Evolutionary conservation across 140 eudicot species (phyloP).

Genomic region (Oenanthe javanica): DNA sequence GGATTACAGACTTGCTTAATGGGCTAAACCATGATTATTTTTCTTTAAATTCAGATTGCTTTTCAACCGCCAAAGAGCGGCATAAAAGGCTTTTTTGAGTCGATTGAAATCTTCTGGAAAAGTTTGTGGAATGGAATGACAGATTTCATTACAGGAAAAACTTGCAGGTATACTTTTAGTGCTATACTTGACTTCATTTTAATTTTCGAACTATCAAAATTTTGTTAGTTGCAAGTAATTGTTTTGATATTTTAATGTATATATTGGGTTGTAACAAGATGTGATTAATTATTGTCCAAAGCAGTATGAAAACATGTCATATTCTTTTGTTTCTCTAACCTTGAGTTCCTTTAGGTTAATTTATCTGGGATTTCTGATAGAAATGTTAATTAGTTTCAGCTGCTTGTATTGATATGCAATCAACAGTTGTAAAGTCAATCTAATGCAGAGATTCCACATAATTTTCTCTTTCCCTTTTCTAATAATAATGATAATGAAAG

Average conservation of each 20-base stretch:
- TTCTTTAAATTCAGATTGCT: constrained; percentile 40
- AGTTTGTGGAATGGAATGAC: constrained; percentile 51
- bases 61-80: constrained; percentile 58
- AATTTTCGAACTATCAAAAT: background rate
- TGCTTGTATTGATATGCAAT: background rate
- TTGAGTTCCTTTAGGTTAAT: background rate
- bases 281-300: background rate
- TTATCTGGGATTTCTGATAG: background rate
- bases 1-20: background rate
- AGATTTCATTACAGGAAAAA: constrained; percentile 68
- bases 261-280: background rate
- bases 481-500: background rate
- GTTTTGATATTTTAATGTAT: background rate
- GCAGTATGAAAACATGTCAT: background rate
- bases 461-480: background rate
- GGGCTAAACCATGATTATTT: background rate
- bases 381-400: background rate
- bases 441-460: background rate
- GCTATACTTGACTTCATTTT: background rate
- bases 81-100: constrained; percentile 52
- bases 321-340: background rate
- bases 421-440: background rate
- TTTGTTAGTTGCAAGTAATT: background rate
- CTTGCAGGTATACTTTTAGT: constrained; percentile 55
- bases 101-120: constrained; percentile 62